Evolutionary conservation across 257 asterid genomes (phyloP), one percentile per base, ranked within the genome.

Genomic region (Nicotiana noctiflora): DNA sequence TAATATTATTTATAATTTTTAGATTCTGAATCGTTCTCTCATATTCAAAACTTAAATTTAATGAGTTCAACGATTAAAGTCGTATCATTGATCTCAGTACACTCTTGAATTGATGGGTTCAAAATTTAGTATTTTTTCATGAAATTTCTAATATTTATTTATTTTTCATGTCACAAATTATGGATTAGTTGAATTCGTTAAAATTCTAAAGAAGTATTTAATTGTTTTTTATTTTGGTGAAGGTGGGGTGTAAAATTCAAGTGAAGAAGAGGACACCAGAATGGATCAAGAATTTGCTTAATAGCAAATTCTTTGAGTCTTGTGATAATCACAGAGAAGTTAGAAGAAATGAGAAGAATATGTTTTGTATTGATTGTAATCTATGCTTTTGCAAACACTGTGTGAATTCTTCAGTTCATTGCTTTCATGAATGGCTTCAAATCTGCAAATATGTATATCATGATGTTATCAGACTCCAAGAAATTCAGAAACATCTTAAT

Each of bases 361-460:
- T 90, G 81, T 93, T 90, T 53, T 93, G 97, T 85, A 84, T 93
- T 17, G 97, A 93, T 77, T 93, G 97, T 79, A 83, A 77, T 79
- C 70, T 84, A 37, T 85, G 92, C 44, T 84, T 89, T 13, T 93
- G 97, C 23, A 91, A 88, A 76, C 93, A 91, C 68, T 93, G 96
- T 82, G 67, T 89, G 55, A 18, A 55, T 76, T 84, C 90, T 46
- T 74, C 90, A 8, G 27, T 82, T 51, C 89, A 83, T 55, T 82
- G 81, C 75, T 85, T 81, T 82, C 93, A 85, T 83, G 83, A 87
- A 18, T 88, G 89, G 83, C 90, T 92, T 32, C 96, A 92, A 87
- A 89, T 92, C 86, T 90, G 97, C 87, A 92, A 88, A 67, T 91
- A 92, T 67, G 97, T 92, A 3, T 92, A 92, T 68, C 94, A 89